phyloP scores from a whole-genome alignment of 2,329 filamentous ascomycete genomes.

The Pseudogymnoascus destructans region DNA sequence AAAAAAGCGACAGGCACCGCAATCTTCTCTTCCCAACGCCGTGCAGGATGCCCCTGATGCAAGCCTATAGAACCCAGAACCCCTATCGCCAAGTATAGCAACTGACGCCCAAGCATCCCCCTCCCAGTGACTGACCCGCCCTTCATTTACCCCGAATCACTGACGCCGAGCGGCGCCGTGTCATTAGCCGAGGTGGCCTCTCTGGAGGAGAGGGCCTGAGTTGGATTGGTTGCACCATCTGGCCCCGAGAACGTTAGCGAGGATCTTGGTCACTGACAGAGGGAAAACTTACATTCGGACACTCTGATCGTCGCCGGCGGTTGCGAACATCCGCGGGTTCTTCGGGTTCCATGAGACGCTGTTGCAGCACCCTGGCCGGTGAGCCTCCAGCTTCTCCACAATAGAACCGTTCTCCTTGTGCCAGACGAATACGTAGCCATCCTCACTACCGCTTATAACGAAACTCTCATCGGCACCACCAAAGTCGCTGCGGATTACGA shows the following conservation, averaged over 20 bases:
- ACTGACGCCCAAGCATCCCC: background rate
- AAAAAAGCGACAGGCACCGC: background rate
- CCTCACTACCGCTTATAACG: slow-evolving; percentile 81
- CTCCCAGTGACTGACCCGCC: background rate
- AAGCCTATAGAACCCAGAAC: background rate
- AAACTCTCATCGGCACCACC: slow-evolving; percentile 89
- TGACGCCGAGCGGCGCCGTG: background rate
- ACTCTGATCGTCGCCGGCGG: slow-evolving; percentile 74
- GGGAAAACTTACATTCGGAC: slow-evolving; percentile 63
- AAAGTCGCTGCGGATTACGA: slow-evolving; percentile 69
- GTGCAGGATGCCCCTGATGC: background rate
- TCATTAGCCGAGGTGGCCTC: background rate
- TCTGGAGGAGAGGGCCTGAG: background rate
- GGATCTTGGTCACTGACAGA: background rate
- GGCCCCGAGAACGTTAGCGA: background rate
- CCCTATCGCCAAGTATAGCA: background rate
- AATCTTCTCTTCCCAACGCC: background rate
- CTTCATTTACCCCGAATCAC: background rate
- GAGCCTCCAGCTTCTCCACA: slow-evolving; percentile 65
- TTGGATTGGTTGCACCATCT: background rate
- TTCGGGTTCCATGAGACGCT: slow-evolving; percentile 79
- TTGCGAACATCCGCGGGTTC: slow-evolving; percentile 74
- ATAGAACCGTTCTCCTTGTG: slow-evolving; percentile 68
- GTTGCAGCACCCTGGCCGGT: slow-evolving; percentile 66
- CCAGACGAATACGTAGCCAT: slow-evolving; percentile 72